Conservation (phyloP, 73 alveolate species). For the Paramecium octaurelia region DNA sequence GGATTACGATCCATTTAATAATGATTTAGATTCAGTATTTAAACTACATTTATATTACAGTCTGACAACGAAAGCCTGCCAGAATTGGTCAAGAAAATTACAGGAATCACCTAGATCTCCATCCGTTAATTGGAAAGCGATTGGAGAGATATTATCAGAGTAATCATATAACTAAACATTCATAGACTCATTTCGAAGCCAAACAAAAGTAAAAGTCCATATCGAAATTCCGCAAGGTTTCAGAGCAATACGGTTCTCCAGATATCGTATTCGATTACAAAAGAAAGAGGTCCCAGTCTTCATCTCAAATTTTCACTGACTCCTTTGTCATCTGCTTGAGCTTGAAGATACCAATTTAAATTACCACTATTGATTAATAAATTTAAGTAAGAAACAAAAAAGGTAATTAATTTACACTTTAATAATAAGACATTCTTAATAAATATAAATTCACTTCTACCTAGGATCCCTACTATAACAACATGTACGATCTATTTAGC, state of each 20-base stretch:
- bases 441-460: background rate
- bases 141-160: constrained; percentile 20
- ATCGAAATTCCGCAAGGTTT: background rate
- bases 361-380: background rate
- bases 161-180: background rate
- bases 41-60: background rate
- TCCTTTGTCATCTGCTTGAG: background rate
- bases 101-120: background rate
- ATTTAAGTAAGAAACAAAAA: background rate
- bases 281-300: background rate
- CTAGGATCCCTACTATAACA: background rate
- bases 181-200: background rate
- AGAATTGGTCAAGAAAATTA: background rate
- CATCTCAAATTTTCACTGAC: background rate
- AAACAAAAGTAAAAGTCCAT: background rate
- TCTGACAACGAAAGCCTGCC: constrained; percentile 32
- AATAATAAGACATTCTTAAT: background rate
- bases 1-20: constrained; percentile 4
- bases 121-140: background rate
- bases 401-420: background rate
- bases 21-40: constrained; percentile 12
- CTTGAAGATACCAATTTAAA: constrained; percentile 38
- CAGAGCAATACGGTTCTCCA: background rate
- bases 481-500: background rate
- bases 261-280: background rate